These are phyloP conservation scores for Tuber indicum DNA, from an alignment of 495 filamentous ascomycete genomes.

Conservation along the genomic window DNA sequence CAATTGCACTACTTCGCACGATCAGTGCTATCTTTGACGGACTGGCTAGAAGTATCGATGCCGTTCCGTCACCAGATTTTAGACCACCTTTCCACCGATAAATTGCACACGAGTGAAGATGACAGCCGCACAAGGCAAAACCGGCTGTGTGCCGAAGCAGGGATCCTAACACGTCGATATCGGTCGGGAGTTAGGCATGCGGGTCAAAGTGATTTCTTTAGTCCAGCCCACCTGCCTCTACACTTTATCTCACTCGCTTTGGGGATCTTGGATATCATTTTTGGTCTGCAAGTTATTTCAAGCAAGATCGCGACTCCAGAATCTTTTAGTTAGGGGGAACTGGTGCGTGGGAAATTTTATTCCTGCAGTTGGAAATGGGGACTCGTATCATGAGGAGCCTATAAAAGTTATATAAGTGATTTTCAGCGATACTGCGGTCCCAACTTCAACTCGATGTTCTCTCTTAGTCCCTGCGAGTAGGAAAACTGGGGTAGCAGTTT, in stretches of 20 bases:
- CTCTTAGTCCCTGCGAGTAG: too few species aligned
- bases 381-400: neutral
- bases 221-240: neutral
- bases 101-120: neutral
- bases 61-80: too few species aligned
- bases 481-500: neutral
- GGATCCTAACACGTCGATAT: neutral
- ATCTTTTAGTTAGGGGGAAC: neutral
- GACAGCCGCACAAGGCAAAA: neutral
- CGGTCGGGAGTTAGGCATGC: neutral
- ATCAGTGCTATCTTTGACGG: neutral
- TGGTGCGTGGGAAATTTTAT: neutral
- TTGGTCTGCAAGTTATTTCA: neutral
- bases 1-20: neutral
- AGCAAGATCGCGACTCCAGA: neutral
- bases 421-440: neutral
- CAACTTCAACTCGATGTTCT: too few species aligned
- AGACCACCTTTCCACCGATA: neutral
- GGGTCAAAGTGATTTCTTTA: neutral
- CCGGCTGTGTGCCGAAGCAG: neutral
- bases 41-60: too few species aligned
- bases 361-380: neutral
- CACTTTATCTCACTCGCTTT: neutral
- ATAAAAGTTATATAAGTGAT: neutral
- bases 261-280: neutral